Percentiles rank a stretch among this genome's conserved stretches.
Evolutionary conservation across 805 yeast genomes (phyloP).

Genomic region (Sugiyamaella chiloensis): DNA sequence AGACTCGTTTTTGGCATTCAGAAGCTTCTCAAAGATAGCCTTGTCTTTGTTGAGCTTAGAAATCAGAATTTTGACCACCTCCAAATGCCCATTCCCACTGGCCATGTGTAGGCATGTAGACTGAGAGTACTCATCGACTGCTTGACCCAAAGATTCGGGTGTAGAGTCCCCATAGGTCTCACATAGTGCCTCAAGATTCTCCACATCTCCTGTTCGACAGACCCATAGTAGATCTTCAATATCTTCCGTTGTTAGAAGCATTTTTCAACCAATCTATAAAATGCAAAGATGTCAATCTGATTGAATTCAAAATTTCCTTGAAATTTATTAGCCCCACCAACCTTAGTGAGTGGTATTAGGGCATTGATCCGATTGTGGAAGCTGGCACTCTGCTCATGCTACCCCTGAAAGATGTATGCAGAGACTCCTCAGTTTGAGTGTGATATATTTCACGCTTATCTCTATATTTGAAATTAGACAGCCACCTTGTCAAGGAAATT

Average conservation of each 20-base stretch:
- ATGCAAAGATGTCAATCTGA: no score
- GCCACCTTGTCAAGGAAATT: no score
- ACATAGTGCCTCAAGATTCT: constrained; percentile 66
- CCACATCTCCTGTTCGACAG: constrained; percentile 86
- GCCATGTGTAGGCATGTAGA: constrained; percentile 93
- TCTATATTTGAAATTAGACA: no score
- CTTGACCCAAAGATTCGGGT: constrained; percentile 45
- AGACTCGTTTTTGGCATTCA: constrained; percentile 60
- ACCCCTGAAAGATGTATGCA: no score
- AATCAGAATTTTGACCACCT: constrained; percentile 50
- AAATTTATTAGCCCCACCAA: no score
- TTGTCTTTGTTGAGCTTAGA: constrained; percentile 34
- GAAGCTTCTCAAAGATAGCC: constrained; percentile 36
- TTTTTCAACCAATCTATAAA: no score
- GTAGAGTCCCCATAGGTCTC: constrained; percentile 36
- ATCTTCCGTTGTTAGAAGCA: constrained; percentile 55
- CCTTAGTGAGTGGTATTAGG: no score
- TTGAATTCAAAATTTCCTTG: no score
- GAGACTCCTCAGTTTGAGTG: no score
- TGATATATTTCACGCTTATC: no score
- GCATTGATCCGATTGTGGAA: no score
- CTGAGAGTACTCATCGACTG: constrained; percentile 60
- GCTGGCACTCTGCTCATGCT: no score
- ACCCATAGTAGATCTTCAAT: constrained; percentile 78
- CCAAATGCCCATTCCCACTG: constrained; percentile 86